Conservation (phyloP, 805 yeast genomes). For the Candida lessepsii region DNA sequence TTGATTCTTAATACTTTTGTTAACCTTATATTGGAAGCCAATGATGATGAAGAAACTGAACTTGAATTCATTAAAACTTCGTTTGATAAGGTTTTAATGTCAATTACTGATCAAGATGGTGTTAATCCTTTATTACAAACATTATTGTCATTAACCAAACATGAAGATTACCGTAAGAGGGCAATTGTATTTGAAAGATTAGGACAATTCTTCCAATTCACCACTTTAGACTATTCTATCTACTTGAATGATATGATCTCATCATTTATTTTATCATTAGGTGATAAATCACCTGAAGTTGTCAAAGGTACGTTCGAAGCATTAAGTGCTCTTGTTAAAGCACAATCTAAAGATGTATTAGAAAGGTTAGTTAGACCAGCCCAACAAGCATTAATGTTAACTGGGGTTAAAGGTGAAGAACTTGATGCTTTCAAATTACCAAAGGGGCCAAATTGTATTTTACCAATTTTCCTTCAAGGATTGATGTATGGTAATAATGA, state of each 20-base stretch:
- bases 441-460: conserved; percentile 81
- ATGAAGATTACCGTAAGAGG: conserved; percentile 66
- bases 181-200: conserved; percentile 64
- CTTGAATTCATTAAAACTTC: conserved; percentile 48
- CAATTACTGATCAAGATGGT: conserved; percentile 77
- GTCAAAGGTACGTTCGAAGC: conserved; percentile 67
- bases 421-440: conserved; percentile 73
- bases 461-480: conserved; percentile 93
- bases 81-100: conserved; percentile 65
- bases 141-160: conserved; percentile 69
- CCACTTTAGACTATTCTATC: conserved; percentile 65
- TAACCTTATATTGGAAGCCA: conserved; percentile 47
- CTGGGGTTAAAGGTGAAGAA: conserved; percentile 63
- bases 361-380: conserved; percentile 83
- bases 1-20: conserved; percentile 74
- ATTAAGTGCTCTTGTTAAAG: conserved; percentile 62
- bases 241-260: conserved; percentile 76
- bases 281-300: conserved; percentile 61
- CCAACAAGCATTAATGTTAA: conserved; percentile 62
- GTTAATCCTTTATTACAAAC: conserved; percentile 83
- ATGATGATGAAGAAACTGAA: conserved; percentile 33
- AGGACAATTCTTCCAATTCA: conserved; percentile 65
- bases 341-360: conserved; percentile 71
- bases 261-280: conserved; percentile 67
- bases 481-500: conserved; percentile 87